phyloP scores from a whole-genome alignment of 495 filamentous ascomycete genomes.

The Tuber brumale region DNA sequence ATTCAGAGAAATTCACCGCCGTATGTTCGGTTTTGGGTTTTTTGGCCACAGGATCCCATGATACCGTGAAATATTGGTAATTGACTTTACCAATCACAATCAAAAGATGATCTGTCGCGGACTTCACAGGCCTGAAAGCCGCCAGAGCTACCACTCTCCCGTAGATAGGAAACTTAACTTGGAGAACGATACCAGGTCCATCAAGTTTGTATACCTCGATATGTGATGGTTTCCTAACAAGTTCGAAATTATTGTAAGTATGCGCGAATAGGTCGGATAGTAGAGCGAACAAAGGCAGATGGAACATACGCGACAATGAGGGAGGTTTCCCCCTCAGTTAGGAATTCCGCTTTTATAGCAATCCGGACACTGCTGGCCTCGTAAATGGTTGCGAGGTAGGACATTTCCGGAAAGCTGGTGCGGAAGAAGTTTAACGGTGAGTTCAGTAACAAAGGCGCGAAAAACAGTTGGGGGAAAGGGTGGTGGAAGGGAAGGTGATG shows the following conservation, averaged over 20 bases:
- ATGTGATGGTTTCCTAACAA: slow-evolving; percentile 83
- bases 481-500: neutral
- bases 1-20: slow-evolving; percentile 43
- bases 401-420: slow-evolving; percentile 52
- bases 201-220: slow-evolving; percentile 72
- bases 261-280: slow-evolving; percentile 7
- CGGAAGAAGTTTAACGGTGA: neutral
- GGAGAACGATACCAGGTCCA: slow-evolving; percentile 48
- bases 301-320: slow-evolving; percentile 74
- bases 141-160: slow-evolving; percentile 81
- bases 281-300: neutral
- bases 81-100: slow-evolving; percentile 81
- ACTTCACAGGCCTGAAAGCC: slow-evolving; percentile 65
- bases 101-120: slow-evolving; percentile 78
- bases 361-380: slow-evolving; percentile 81
- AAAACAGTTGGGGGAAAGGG: neutral
- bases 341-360: slow-evolving; percentile 71
- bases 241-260: slow-evolving; percentile 5
- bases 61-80: slow-evolving; percentile 67
- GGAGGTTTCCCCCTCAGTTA: slow-evolving; percentile 66
- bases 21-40: slow-evolving; percentile 31
- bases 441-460: neutral
- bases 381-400: slow-evolving; percentile 92
- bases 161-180: slow-evolving; percentile 51
- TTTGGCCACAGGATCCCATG: slow-evolving; percentile 59